A percentile compares a stretch with the other conserved stretches of the same genome.
Conservation (phyloP, 2,329 filamentous ascomycete genomes). For the Dothideomycetidae sp. region DNA sequence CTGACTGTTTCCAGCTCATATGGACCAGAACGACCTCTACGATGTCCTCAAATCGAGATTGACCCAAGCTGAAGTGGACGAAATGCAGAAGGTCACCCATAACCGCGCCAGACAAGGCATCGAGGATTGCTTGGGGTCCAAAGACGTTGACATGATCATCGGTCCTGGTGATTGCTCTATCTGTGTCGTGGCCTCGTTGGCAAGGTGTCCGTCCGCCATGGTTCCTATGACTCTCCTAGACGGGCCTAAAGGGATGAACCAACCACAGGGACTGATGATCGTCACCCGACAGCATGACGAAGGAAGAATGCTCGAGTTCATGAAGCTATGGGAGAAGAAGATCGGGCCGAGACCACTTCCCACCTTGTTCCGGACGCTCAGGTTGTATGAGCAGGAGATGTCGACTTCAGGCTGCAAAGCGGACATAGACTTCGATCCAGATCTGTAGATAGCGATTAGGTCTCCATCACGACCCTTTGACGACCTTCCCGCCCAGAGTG, state of each 20-base stretch:
- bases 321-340: background rate
- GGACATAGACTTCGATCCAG: too few relatives aligned
- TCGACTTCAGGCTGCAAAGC: too few relatives aligned
- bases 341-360: background rate
- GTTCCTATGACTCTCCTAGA: background rate
- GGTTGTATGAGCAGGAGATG: too few relatives aligned
- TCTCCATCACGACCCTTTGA: too few relatives aligned
- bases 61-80: background rate
- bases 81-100: background rate
- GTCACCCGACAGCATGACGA: background rate
- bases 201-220: background rate
- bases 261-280: background rate
- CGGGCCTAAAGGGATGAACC: background rate
- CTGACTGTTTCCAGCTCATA: background rate
- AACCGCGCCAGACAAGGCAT: background rate
- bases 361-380: background rate
- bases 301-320: background rate
- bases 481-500: constrained; percentile 19
- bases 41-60: background rate
- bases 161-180: background rate
- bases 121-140: background rate
- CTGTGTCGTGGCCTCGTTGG: background rate
- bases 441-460: too few relatives aligned
- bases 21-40: background rate
- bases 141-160: background rate